Conservation (phyloP, 2,329 filamentous ascomycete genomes). For the Cladosporium cucumerinum region DNA sequence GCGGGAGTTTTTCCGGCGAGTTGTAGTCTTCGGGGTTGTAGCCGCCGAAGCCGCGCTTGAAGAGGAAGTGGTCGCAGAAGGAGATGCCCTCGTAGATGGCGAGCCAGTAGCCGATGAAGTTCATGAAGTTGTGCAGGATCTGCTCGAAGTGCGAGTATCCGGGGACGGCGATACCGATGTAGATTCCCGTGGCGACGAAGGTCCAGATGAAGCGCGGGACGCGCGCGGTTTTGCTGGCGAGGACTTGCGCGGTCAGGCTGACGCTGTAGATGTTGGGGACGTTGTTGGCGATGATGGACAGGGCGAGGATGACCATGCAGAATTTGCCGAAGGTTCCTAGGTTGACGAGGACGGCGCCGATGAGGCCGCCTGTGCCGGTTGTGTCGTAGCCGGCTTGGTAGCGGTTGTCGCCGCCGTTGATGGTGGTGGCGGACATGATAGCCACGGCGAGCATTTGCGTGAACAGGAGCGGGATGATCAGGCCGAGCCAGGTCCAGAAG, state of each 20-base stretch:
- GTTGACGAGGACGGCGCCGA: slow-evolving; percentile 61
- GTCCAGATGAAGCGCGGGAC: slow-evolving; percentile 69
- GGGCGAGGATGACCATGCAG: slow-evolving; percentile 51
- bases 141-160: slow-evolving; percentile 64
- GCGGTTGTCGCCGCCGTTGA: slow-evolving; percentile 52
- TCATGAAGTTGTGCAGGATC: slow-evolving; percentile 68
- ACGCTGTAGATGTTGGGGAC: slow-evolving; percentile 59
- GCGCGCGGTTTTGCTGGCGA: slow-evolving; percentile 56
- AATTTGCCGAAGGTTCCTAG: slow-evolving; percentile 69
- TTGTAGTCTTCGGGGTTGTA: slow-evolving; percentile 60
- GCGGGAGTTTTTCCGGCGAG: slow-evolving; percentile 55
- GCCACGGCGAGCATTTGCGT: slow-evolving; percentile 70
- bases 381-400: slow-evolving; percentile 55
- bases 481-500: slow-evolving; percentile 63
- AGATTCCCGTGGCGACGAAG: slow-evolving; percentile 58
- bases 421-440: slow-evolving; percentile 60
- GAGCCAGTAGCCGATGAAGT: slow-evolving; percentile 63
- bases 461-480: slow-evolving; percentile 70
- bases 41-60: slow-evolving; percentile 55
- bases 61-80: slow-evolving; percentile 65
- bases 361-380: slow-evolving; percentile 63
- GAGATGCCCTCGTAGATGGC: slow-evolving; percentile 68
- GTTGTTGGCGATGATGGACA: slow-evolving; percentile 46
- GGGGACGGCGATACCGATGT: slow-evolving; percentile 67
- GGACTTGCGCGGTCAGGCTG: slow-evolving; percentile 63